phyloP scores from a whole-genome alignment of 2,329 filamentous ascomycete species.

The Talaromyces sp. region DNA sequence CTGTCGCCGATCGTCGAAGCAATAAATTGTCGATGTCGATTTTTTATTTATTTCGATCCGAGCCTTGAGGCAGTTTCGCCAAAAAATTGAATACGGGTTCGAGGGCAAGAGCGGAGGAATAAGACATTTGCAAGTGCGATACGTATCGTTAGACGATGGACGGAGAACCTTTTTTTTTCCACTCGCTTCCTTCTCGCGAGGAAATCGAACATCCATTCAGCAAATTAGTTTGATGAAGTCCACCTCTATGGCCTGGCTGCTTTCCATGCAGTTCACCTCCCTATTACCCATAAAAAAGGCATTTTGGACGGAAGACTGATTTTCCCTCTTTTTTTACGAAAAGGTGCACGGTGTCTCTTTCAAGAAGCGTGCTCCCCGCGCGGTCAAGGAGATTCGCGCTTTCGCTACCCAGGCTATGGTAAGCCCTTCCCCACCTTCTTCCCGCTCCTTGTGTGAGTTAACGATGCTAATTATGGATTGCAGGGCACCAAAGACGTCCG shows the following conservation, averaged over 20 bases:
- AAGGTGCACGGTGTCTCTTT: constrained; percentile 96
- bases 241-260: constrained; percentile 51
- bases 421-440: constrained; percentile 45
- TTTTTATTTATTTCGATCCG: not conserved
- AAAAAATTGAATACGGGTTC: not conserved
- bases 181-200: not conserved
- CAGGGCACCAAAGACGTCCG: constrained; percentile 96
- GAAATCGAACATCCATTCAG: constrained; percentile 19
- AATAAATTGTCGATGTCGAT: not conserved
- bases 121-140: constrained; percentile 4
- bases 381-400: constrained; percentile 99
- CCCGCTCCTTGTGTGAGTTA: too few relatives aligned
- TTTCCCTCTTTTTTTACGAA: constrained; percentile 36
- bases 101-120: not conserved
- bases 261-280: constrained; percentile 17
- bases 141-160: constrained; percentile 10
- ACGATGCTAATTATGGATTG: constrained; percentile 3
- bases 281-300: constrained; percentile 22
- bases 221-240: constrained; percentile 68
- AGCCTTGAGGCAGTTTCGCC: not conserved
- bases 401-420: constrained; percentile 97
- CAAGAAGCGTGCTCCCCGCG: constrained; percentile 98
- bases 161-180: constrained; percentile 16
- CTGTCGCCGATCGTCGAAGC: not conserved
- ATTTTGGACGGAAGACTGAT: constrained; percentile 68